Conservation (phyloP, 2,329 filamentous ascomycete genomes). For the Penicillium sp. region DNA sequence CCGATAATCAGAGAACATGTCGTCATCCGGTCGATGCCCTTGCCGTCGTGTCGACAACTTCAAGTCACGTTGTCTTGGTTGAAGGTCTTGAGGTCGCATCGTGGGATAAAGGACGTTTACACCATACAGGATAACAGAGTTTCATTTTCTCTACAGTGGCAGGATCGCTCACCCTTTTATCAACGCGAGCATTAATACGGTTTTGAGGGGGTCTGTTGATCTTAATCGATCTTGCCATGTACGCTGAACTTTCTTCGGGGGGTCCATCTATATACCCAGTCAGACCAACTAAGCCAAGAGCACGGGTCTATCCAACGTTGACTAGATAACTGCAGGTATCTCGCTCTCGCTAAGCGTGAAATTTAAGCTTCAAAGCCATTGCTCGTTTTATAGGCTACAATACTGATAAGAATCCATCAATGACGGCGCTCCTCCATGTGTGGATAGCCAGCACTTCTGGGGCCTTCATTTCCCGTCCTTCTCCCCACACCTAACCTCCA, state of each 20-base stretch:
- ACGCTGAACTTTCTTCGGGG: slow-evolving; percentile 4
- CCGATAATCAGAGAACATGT: background rate
- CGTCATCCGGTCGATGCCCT: slow-evolving; percentile 9
- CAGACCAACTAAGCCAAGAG: slow-evolving; percentile 2
- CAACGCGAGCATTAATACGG: slow-evolving; percentile 45
- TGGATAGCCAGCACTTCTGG: no score
- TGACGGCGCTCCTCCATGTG: no score
- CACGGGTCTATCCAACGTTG: slow-evolving; percentile 7
- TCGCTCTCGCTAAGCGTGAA: slow-evolving; percentile 2
- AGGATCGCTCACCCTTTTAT: slow-evolving; percentile 50
- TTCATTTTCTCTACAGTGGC: slow-evolving; percentile 54
- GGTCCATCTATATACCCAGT: slow-evolving; percentile 4
- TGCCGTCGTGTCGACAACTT: slow-evolving; percentile 29
- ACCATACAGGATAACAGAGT: slow-evolving; percentile 60
- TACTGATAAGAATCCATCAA: no score
- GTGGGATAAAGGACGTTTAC: slow-evolving; percentile 59
- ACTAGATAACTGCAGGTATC: slow-evolving; percentile 1
- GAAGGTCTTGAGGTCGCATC: slow-evolving; percentile 32
- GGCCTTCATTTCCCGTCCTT: no score
- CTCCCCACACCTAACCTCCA: no score
- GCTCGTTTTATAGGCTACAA: no score
- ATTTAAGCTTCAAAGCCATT: no score
- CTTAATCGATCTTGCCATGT: background rate
- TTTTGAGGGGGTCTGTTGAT: slow-evolving; percentile 46
- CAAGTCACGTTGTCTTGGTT: slow-evolving; percentile 32